Evolutionary conservation across 1,139 yeast genomes (phyloP).

Genomic region (Sugiyamaella castrensis): DNA sequence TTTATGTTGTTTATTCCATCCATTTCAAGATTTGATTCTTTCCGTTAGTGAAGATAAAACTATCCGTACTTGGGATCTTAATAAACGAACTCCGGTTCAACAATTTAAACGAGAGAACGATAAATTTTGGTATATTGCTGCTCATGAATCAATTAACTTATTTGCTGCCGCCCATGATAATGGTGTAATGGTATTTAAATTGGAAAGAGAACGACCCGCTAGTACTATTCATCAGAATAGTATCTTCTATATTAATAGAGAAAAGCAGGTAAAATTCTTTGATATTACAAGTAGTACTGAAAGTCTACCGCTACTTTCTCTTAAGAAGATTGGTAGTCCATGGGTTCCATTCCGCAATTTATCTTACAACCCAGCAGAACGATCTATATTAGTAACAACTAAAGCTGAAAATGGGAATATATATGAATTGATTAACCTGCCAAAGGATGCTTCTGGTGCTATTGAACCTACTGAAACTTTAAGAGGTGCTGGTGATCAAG

Average conservation of each 20-base stretch:
- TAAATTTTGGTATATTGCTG: conserved; percentile 88
- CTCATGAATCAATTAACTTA: conserved; percentile 86
- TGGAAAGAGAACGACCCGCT: conserved; percentile 97
- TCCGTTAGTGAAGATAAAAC: conserved; percentile 97
- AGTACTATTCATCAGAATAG: conserved; percentile 65
- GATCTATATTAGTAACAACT: conserved; percentile 77
- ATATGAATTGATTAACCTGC: conserved; percentile 74
- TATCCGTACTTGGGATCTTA: conserved; percentile 95
- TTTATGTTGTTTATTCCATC: conserved; percentile 86
- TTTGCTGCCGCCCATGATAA: conserved; percentile 97
- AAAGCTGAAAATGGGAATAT: conserved; percentile 60
- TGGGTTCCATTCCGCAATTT: conserved; percentile 85
- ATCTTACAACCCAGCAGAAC: conserved; percentile 90
- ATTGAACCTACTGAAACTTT: conserved; percentile 79
- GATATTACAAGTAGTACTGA: conserved; percentile 60
- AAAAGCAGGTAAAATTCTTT: conserved; percentile 79
- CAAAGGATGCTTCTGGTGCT: conserved; percentile 89
- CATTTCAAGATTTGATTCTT: conserved; percentile 84
- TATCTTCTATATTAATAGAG: conserved; percentile 73
- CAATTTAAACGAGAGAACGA: conserved; percentile 94
- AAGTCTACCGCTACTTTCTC: conserved; percentile 73
- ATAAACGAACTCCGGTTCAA: conserved; percentile 88
- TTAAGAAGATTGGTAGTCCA: conserved; percentile 78
- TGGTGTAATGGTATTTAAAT: conserved; percentile 97
- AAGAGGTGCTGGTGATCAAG: conserved; percentile 81